These are phyloP conservation scores for Penicillium janthinellum DNA, from an alignment of 2,329 filamentous ascomycete species.

Conservation along the genomic window DNA sequence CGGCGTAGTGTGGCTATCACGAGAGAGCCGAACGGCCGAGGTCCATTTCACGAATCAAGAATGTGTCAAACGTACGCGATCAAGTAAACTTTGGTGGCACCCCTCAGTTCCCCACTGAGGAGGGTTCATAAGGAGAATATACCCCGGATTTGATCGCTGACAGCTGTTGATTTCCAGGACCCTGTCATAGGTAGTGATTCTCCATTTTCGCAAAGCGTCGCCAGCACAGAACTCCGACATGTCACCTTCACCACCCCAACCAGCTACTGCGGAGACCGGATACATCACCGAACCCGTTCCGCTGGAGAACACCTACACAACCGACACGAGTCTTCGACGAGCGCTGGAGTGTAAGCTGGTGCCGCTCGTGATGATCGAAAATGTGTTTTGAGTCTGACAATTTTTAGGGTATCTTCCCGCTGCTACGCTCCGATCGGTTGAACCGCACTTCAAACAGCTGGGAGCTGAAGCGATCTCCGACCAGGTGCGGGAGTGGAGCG, in stretches of 20 bases:
- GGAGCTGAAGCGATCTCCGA: constrained; percentile 37
- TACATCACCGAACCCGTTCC: constrained; percentile 60
- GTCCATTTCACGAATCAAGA: constrained; percentile 9
- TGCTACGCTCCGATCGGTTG: constrained; percentile 57
- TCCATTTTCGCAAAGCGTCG: neutral
- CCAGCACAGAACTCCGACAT: constrained; percentile 3
- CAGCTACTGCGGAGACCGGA: constrained; percentile 47
- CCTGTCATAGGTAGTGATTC: too few relatives aligned
- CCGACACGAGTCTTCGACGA: constrained; percentile 57
- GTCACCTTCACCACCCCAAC: constrained; percentile 11
- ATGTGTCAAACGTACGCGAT: neutral
- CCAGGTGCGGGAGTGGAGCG: constrained; percentile 37
- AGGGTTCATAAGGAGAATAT: neutral
- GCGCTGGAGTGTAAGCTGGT: constrained; percentile 52
- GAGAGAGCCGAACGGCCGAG: constrained; percentile 21
- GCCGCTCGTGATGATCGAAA: neutral
- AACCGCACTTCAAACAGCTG: constrained; percentile 28
- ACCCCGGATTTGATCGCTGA: constrained; percentile 1
- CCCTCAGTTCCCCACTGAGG: neutral
- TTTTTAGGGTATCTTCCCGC: constrained; percentile 47
- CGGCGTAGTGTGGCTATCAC: constrained; percentile 16
- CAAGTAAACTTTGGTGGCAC: constrained; percentile 5
- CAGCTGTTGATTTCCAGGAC: neutral
- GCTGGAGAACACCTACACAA: constrained; percentile 59
- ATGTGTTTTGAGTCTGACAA: neutral